These are phyloP conservation scores for Torulaspora microellipsoides DNA, from an alignment of 805 yeast species.

Conservation along the genomic window DNA sequence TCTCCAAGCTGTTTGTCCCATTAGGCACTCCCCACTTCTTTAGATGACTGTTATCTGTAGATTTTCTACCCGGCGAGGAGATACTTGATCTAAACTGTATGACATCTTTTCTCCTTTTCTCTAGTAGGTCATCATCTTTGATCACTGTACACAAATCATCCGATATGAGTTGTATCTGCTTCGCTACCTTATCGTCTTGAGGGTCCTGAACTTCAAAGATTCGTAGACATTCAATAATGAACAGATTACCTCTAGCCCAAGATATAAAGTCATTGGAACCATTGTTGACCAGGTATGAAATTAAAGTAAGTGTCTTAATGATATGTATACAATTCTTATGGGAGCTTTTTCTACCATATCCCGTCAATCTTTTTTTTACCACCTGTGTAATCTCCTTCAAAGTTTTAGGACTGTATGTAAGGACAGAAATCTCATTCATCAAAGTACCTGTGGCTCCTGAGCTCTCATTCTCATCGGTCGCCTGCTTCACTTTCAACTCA, in stretches of 20 bases:
- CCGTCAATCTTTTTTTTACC: slow-evolving; percentile 39
- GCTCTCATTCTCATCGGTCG: slow-evolving; percentile 48
- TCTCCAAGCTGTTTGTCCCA: slow-evolving; percentile 2
- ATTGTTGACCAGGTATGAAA: slow-evolving; percentile 47
- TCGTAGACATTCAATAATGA: slow-evolving; percentile 32
- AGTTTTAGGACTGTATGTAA: slow-evolving; percentile 41
- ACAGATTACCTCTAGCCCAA: slow-evolving; percentile 41
- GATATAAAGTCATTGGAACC: slow-evolving; percentile 48
- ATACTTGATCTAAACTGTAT: slow-evolving; percentile 32
- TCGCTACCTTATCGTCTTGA: slow-evolving; percentile 34
- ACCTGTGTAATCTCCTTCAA: slow-evolving; percentile 39
- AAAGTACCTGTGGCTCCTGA: slow-evolving; percentile 55
- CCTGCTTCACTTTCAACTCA: slow-evolving; percentile 39
- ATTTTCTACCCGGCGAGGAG: slow-evolving; percentile 33
- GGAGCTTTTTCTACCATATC: slow-evolving; percentile 19
- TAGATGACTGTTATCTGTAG: slow-evolving; percentile 33
- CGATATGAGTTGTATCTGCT: slow-evolving; percentile 39
- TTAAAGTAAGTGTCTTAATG: slow-evolving; percentile 49
- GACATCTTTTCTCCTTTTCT: slow-evolving; percentile 26
- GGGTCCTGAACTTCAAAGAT: slow-evolving; percentile 31
- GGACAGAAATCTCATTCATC: slow-evolving; percentile 46
- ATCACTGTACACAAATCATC: slow-evolving; percentile 37
- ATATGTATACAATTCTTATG: slow-evolving; percentile 39
- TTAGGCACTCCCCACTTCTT: slow-evolving; percentile 9
- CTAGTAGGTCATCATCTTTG: slow-evolving; percentile 25